Conservation (phyloP, 345 rosid species). For the Acer yangbiense region DNA sequence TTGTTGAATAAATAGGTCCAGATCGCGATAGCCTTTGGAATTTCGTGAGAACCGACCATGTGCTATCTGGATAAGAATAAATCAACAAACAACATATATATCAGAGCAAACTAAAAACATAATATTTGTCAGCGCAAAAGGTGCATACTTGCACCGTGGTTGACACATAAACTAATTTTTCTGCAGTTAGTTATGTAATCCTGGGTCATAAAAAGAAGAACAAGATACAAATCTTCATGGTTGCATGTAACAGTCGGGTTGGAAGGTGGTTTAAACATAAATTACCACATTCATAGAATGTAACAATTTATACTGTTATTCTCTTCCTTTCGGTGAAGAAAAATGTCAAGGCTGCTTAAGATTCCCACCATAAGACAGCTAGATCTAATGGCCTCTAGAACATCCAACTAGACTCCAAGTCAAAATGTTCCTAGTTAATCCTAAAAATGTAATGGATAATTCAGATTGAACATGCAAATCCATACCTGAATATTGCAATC, state of each 20-base stretch:
- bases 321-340: not conserved
- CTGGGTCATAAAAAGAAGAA: not conserved
- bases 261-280: not conserved
- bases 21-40: slow-evolving; percentile 53
- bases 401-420: not conserved
- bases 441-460: not conserved
- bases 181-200: not conserved
- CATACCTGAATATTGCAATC: slow-evolving; percentile 75
- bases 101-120: not conserved
- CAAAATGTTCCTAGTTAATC: slow-evolving; percentile 2
- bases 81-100: slow-evolving; percentile 6
- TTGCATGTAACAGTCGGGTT: not conserved
- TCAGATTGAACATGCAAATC: not conserved
- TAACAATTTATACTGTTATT: not conserved
- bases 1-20: slow-evolving; percentile 81
- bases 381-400: not conserved
- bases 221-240: not conserved
- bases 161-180: not conserved
- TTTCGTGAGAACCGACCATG: slow-evolving; percentile 71
- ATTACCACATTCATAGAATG: not conserved
- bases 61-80: slow-evolving; percentile 46
- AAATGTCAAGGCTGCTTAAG: not conserved
- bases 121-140: not conserved
- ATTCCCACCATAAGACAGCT: not conserved
- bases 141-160: not conserved